phyloP scores from a whole-genome alignment of 768 basidiomycete genomes.

The button mushroom (Agaricus bisporus) region DNA sequence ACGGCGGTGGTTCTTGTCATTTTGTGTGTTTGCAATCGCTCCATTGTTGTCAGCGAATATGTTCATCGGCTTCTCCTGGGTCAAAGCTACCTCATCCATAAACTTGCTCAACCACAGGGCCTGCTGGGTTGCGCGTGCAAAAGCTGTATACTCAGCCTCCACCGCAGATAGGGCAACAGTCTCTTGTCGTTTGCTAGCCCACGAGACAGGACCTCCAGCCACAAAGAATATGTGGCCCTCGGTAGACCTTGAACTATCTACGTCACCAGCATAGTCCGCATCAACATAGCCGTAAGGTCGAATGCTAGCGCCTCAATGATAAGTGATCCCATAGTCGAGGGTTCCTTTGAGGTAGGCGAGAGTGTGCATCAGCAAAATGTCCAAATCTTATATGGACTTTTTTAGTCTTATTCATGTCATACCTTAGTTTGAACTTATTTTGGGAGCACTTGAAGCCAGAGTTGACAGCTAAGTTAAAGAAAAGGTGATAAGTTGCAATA shows the following conservation, averaged over 20 bases:
- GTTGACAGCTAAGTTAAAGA: too few relatives aligned
- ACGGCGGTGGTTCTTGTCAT: slow-evolving; percentile 18
- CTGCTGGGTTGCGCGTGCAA: not conserved
- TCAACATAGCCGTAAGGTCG: slow-evolving; percentile 15
- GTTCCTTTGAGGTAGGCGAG: slow-evolving; percentile 9
- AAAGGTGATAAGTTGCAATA: too few relatives aligned
- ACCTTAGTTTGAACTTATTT: too few relatives aligned
- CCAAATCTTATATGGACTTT: too few relatives aligned
- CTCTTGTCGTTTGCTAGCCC: slow-evolving; percentile 22
- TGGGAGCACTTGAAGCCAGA: too few relatives aligned
- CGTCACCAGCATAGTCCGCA: slow-evolving; percentile 15
- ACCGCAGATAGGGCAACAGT: slow-evolving; percentile 15
- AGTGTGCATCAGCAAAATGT: too few relatives aligned
- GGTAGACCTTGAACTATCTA: slow-evolving; percentile 17
- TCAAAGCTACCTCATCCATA: too few relatives aligned
- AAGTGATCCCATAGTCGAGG: not conserved
- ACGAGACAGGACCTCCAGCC: slow-evolving; percentile 21
- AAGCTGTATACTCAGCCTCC: slow-evolving; percentile 17
- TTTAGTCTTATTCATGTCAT: too few relatives aligned
- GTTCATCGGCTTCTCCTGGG: not conserved
- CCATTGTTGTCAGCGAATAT: slow-evolving; percentile 19
- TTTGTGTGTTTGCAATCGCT: slow-evolving; percentile 17
- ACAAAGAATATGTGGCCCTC: slow-evolving; percentile 23
- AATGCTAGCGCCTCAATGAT: too few relatives aligned
- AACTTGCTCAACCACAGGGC: too few relatives aligned